A percentile compares a stretch with the other conserved stretches of the same genome.
Evolutionary conservation across 2,329 filamentous ascomycete genomes (phyloP).

Genomic region (Scytalidium lignicola): DNA sequence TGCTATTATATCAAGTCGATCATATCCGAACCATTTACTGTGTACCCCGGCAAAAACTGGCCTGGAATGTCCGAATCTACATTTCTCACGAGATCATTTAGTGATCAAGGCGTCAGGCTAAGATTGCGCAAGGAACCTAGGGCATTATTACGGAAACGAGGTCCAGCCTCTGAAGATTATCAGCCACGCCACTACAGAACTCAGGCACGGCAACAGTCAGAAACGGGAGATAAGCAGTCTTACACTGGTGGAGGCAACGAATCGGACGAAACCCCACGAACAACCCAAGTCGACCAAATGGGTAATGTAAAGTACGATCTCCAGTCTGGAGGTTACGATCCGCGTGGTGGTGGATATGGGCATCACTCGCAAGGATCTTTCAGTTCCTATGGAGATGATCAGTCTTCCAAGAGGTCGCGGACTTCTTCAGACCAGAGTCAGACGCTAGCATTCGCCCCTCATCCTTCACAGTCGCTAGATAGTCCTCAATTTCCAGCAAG

Average conservation of each 20-base stretch:
- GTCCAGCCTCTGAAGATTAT: slow-evolving; percentile 27
- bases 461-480: slow-evolving; percentile 10
- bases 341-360: slow-evolving; percentile 48
- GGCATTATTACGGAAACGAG: slow-evolving; percentile 31
- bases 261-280: neutral
- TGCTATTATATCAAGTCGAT: slow-evolving; percentile 29
- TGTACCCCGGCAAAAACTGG: slow-evolving; percentile 62
- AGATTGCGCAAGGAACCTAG: slow-evolving; percentile 79
- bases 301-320: neutral
- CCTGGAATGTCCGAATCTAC: slow-evolving; percentile 79
- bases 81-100: slow-evolving; percentile 73
- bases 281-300: neutral
- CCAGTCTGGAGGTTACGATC: slow-evolving; percentile 9
- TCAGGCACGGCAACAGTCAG: slow-evolving; percentile 1
- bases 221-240: neutral
- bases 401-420: slow-evolving; percentile 13
- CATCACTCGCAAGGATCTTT: slow-evolving; percentile 46
- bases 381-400: slow-evolving; percentile 10
- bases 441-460: slow-evolving; percentile 10
- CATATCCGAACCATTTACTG: slow-evolving; percentile 64
- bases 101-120: slow-evolving; percentile 80
- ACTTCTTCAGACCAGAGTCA: slow-evolving; percentile 15
- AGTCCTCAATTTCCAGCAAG: slow-evolving; percentile 10
- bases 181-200: slow-evolving; percentile 22
- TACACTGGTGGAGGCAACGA: neutral